phyloP scores from a whole-genome alignment of 768 basidiomycete species.

The Hygrophorus russula region DNA sequence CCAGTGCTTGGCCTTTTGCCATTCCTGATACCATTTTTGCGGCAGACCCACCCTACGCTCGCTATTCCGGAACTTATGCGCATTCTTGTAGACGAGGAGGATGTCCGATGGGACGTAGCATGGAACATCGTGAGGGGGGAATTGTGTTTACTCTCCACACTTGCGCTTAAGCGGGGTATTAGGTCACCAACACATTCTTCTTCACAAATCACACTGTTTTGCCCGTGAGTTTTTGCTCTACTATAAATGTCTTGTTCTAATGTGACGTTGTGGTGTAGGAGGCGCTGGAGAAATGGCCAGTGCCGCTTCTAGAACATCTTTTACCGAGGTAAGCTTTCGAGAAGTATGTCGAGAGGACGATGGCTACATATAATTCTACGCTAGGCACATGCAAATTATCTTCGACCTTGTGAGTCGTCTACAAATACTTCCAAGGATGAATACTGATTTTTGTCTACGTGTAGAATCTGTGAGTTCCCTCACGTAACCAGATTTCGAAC shows the following conservation, averaged over 20 bases:
- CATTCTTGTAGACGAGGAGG: conserved; percentile 86
- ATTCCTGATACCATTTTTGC: neutral
- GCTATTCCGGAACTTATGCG: conserved; percentile 95
- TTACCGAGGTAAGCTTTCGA: conserved; percentile 52
- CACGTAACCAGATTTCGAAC: neutral
- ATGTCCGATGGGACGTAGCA: conserved; percentile 68
- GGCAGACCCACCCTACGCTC: conserved; percentile 85
- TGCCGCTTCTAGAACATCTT: conserved; percentile 75
- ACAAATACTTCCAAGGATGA: neutral
- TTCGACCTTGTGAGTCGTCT: conserved; percentile 66
- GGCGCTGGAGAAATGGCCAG: conserved; percentile 87
- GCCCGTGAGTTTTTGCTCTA: conserved; percentile 39
- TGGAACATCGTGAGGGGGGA: conserved; percentile 57
- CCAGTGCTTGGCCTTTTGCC: neutral
- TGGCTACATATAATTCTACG: neutral
- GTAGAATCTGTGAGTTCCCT: conserved; percentile 38
- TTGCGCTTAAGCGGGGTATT: too few relatives aligned
- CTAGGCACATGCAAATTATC: conserved; percentile 80
- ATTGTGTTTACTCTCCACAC: too few relatives aligned
- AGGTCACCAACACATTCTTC: conserved; percentile 74
- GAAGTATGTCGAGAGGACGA: neutral
- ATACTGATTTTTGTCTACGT: neutral
- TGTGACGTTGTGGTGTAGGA: conserved; percentile 32
- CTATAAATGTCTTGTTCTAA: neutral
- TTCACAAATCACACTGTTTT: conserved; percentile 96